Evolutionary conservation across 2,329 filamentous ascomycete species (phyloP).

Genomic region (Trichoderma gracile): DNA sequence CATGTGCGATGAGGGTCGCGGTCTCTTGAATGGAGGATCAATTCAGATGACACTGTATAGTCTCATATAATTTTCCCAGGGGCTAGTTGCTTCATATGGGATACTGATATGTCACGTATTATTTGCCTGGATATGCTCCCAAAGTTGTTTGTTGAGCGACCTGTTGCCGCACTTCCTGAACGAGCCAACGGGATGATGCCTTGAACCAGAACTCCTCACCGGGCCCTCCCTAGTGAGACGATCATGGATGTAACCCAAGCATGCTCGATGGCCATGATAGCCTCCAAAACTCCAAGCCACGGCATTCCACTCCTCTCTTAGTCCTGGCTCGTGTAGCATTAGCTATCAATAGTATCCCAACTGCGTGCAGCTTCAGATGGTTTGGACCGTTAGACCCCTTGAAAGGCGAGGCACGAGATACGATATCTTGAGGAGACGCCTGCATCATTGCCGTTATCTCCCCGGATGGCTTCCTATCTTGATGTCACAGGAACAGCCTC

Average conservation of each 20-base stretch:
- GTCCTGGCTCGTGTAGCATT: background rate
- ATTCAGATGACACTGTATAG: background rate
- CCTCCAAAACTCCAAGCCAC: background rate
- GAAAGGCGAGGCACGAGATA: background rate
- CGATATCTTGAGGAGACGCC: background rate
- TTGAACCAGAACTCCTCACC: background rate
- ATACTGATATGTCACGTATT: background rate
- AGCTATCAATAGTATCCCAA: background rate
- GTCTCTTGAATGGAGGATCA: background rate
- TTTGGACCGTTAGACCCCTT: background rate
- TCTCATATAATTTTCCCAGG: background rate
- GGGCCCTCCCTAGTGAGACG: background rate
- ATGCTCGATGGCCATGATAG: background rate
- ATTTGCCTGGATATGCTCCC: background rate
- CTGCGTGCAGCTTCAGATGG: background rate
- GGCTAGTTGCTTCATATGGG: background rate
- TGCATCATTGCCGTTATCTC: conserved; percentile 2
- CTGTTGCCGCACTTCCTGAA: background rate
- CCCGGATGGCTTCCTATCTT: background rate
- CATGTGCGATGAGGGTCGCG: background rate
- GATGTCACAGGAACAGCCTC: background rate
- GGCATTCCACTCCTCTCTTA: background rate
- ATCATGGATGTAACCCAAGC: conserved; percentile 8
- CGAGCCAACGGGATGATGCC: background rate
- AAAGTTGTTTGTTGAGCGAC: background rate